phyloP scores from a whole-genome alignment of 345 rosid genomes.

The Lepidium didymum region DNA sequence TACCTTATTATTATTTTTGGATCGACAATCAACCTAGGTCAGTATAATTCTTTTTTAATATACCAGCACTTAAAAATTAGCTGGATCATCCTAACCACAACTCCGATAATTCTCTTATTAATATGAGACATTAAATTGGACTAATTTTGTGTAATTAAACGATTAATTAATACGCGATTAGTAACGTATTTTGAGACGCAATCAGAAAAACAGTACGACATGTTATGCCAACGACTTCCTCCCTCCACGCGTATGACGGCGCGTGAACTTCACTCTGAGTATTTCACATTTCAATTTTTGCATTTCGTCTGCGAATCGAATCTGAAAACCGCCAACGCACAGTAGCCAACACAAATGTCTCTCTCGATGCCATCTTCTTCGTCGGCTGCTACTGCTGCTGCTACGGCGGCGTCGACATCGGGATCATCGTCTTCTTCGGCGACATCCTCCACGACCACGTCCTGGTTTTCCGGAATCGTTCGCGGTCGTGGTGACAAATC shows the following conservation, averaged over 20 bases:
- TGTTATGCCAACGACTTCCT: slow-evolving; percentile 14
- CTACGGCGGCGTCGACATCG: slow-evolving; percentile 17
- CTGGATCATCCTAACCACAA: too few species aligned
- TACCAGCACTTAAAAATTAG: too few species aligned
- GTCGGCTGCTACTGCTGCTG: background rate
- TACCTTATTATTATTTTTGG: too few species aligned
- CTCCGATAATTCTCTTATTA: too few species aligned
- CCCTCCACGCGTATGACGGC: slow-evolving; percentile 23
- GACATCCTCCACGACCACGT: slow-evolving; percentile 23
- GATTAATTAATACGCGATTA: too few species aligned
- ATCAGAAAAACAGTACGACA: slow-evolving; percentile 6
- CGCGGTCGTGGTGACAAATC: slow-evolving; percentile 56
- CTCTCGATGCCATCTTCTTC: slow-evolving; percentile 29
- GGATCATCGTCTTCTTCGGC: slow-evolving; percentile 22
- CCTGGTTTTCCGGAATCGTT: slow-evolving; percentile 75
- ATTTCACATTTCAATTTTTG: background rate
- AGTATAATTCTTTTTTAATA: too few species aligned
- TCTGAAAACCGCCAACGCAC: slow-evolving; percentile 20
- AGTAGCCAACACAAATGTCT: slow-evolving; percentile 20
- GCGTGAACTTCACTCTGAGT: background rate
- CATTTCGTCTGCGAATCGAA: background rate
- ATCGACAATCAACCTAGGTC: too few species aligned
- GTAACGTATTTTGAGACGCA: background rate
- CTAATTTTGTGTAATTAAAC: too few species aligned
- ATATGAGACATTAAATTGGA: too few species aligned